Conservation (phyloP, 1,284 basidiomycete species). For the Trametes hirsuta region DNA sequence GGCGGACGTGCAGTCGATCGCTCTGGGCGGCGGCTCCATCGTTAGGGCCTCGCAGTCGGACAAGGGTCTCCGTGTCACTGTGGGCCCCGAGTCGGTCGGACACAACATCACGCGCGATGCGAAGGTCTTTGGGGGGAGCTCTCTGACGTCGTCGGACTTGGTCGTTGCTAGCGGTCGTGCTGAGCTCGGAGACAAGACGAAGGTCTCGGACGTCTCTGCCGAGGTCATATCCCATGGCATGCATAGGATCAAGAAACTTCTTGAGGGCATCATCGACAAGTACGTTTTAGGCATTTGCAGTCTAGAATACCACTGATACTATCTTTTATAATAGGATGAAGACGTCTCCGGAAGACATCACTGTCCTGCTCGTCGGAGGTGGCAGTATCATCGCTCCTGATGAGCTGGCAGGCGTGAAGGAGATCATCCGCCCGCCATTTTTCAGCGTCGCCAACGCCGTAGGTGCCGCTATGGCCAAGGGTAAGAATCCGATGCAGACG, state of each 20-base stretch:
- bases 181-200: constrained; percentile 42
- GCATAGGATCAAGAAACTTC: constrained; percentile 47
- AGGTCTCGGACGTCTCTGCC: constrained; percentile 36
- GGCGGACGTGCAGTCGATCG: constrained; percentile 55
- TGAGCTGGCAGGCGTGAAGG: constrained; percentile 46
- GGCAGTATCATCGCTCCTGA: constrained; percentile 51
- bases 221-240: constrained; percentile 38
- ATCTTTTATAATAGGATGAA: constrained; percentile 48
- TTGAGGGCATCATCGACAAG: constrained; percentile 47
- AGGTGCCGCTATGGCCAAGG: constrained; percentile 52
- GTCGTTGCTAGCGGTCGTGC: constrained; percentile 42
- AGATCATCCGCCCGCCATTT: constrained; percentile 52
- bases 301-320: background rate
- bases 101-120: constrained; percentile 51
- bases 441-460: constrained; percentile 61
- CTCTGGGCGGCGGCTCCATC: constrained; percentile 58
- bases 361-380: constrained; percentile 56
- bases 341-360: constrained; percentile 52
- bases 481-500: constrained; percentile 22
- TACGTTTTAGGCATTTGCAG: constrained; percentile 25
- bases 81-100: constrained; percentile 63
- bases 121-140: constrained; percentile 52
- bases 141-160: constrained; percentile 58
- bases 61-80: constrained; percentile 38
- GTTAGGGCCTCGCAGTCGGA: constrained; percentile 37